Percentiles rank a stretch among this genome's conserved stretches.
Conservation (phyloP, 2,329 filamentous ascomycete species). For the Ophiostoma sp. region DNA sequence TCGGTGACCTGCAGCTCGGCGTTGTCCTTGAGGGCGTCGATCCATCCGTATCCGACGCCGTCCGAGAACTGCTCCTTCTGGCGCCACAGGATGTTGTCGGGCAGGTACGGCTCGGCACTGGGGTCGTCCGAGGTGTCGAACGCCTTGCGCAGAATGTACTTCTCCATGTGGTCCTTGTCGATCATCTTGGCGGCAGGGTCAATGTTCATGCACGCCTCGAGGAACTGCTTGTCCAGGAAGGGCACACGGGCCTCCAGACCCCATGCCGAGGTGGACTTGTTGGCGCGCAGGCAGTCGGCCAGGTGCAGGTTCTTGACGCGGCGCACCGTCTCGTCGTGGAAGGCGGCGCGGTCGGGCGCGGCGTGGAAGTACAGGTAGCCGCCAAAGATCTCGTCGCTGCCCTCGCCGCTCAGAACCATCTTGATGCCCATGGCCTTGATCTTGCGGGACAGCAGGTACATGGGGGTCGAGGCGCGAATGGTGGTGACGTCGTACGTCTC, state of each 20-base stretch:
- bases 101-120: slow-evolving; percentile 76
- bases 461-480: slow-evolving; percentile 94
- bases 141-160: slow-evolving; percentile 96
- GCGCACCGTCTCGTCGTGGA: slow-evolving; percentile 91
- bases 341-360: slow-evolving; percentile 82
- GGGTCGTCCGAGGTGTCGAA: slow-evolving; percentile 92
- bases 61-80: slow-evolving; percentile 99
- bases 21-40: slow-evolving; percentile 92
- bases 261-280: slow-evolving; percentile 99
- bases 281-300: slow-evolving; percentile 93
- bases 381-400: slow-evolving; percentile 96
- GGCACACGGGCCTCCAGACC: slow-evolving; percentile 95
- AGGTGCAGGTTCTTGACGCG: slow-evolving; percentile 95
- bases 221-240: slow-evolving; percentile 96
- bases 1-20: slow-evolving; percentile 86
- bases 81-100: slow-evolving; percentile 90
- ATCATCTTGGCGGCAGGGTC: slow-evolving; percentile 96
- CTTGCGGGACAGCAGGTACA: slow-evolving; percentile 96
- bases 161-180: slow-evolving; percentile 81
- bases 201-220: slow-evolving; percentile 87
- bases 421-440: slow-evolving; percentile 99
- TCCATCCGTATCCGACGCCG: slow-evolving; percentile 98
- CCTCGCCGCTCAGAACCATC: slow-evolving; percentile 97
- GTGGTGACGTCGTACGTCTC: slow-evolving; percentile 98
- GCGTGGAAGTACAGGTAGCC: slow-evolving; percentile 98